These are phyloP conservation scores for Myxozyma nipponensis DNA, from an alignment of 805 yeast species.

Conservation along the genomic window DNA sequence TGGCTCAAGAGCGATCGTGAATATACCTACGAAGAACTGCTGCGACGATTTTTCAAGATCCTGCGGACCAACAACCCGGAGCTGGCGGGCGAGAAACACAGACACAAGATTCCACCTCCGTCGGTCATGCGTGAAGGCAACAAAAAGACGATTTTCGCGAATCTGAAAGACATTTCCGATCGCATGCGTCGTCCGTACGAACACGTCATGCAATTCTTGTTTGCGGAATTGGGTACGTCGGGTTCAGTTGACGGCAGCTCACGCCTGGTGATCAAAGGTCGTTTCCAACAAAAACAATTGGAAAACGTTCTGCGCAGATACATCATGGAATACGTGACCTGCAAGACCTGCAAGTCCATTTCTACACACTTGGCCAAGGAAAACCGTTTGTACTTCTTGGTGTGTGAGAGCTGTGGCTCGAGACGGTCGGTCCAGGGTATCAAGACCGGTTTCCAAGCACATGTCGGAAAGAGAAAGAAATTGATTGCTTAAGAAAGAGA, in stretches of 20 bases:
- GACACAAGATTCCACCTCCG: slow-evolving; percentile 97
- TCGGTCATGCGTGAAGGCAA: slow-evolving; percentile 94
- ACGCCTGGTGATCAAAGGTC: slow-evolving; percentile 95
- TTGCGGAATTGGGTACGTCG: slow-evolving; percentile 98
- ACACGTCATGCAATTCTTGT: slow-evolving; percentile 91
- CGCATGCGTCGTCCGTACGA: slow-evolving; percentile 95
- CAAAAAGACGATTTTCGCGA: slow-evolving; percentile 93
- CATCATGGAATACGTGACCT: slow-evolving; percentile 94
- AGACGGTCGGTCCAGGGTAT: slow-evolving; percentile 94
- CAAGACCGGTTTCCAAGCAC: slow-evolving; percentile 99
- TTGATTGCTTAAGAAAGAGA: slow-evolving; percentile 18
- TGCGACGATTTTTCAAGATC: slow-evolving; percentile 80
- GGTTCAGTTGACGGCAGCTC: slow-evolving; percentile 98
- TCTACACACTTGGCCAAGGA: slow-evolving; percentile 95
- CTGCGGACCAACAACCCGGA: slow-evolving; percentile 95
- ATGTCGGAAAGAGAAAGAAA: slow-evolving; percentile 73
- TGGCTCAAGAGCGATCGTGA: slow-evolving; percentile 46
- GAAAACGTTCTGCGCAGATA: slow-evolving; percentile 95
- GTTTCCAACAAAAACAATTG: slow-evolving; percentile 95
- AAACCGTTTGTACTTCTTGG: slow-evolving; percentile 95
- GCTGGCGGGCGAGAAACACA: slow-evolving; percentile 90
- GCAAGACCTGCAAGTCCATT: slow-evolving; percentile 98
- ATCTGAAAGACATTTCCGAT: slow-evolving; percentile 89
- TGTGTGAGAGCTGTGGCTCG: slow-evolving; percentile 97
- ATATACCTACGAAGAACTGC: slow-evolving; percentile 68